These are phyloP conservation scores for Solanum piurae DNA, from an alignment of 257 asterid species.

Conservation along the genomic window DNA sequence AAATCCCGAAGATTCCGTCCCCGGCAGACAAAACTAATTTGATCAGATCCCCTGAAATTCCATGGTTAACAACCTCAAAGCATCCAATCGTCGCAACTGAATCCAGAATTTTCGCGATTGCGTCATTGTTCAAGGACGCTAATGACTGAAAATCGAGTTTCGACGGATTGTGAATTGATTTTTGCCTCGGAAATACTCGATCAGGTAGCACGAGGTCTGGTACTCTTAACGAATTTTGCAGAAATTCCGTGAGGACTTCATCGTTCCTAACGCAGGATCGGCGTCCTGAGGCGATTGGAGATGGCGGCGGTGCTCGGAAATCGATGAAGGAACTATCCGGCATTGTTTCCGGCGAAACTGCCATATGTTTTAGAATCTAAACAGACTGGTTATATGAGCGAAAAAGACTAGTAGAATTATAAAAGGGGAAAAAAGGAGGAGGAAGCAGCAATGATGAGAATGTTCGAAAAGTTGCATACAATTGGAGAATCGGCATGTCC, in stretches of 20 bases:
- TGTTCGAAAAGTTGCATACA: slow-evolving; percentile 50
- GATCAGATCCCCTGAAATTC: slow-evolving; percentile 44
- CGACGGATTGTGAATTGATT: slow-evolving; percentile 33
- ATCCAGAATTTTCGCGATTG: slow-evolving; percentile 17
- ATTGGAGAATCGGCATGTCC: slow-evolving; percentile 25
- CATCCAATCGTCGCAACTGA: slow-evolving; percentile 42
- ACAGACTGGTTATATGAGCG: neutral
- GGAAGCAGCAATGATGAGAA: slow-evolving; percentile 70
- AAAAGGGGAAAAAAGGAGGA: neutral
- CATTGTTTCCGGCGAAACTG: slow-evolving; percentile 33
- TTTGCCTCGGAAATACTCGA: slow-evolving; percentile 59
- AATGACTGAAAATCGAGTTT: slow-evolving; percentile 36
- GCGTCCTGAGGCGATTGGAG: slow-evolving; percentile 74
- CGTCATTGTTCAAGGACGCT: slow-evolving; percentile 7
- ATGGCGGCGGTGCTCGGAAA: slow-evolving; percentile 91
- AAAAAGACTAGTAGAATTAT: neutral
- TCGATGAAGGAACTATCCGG: slow-evolving; percentile 31
- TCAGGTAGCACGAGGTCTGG: slow-evolving; percentile 75
- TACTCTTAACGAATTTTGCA: slow-evolving; percentile 53
- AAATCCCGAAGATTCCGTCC: slow-evolving; percentile 39
- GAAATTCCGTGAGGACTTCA: slow-evolving; percentile 54
- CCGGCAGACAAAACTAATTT: slow-evolving; percentile 31
- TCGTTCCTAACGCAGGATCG: slow-evolving; percentile 48
- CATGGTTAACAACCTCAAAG: slow-evolving; percentile 68
- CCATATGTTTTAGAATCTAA: slow-evolving; percentile 16